These are phyloP conservation scores for Cladosporium sp. DNA, from an alignment of 2,329 filamentous ascomycete genomes.

Conservation along the genomic window DNA sequence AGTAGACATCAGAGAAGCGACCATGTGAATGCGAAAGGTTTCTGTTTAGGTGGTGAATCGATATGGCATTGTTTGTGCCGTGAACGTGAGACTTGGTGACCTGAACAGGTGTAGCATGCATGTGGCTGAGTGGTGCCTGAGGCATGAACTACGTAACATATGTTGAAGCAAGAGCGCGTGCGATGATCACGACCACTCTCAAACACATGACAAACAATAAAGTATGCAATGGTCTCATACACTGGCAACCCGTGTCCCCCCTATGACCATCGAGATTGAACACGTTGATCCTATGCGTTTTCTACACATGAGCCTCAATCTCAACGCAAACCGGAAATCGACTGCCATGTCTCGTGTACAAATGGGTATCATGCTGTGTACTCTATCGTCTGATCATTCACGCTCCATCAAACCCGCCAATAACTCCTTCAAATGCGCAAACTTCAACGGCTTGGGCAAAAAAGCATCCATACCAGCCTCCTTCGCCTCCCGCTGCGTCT, in stretches of 20 bases:
- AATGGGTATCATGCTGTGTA: not conserved
- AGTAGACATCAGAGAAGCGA: not conserved
- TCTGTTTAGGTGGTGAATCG: slow-evolving; percentile 1
- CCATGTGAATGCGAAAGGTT: not conserved
- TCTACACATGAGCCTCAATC: not conserved
- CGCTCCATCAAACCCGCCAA: slow-evolving; percentile 24
- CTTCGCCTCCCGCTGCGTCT: slow-evolving; percentile 32
- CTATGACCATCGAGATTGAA: not conserved
- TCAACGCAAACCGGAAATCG: not conserved
- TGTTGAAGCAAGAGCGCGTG: too few species aligned
- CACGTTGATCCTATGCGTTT: not conserved
- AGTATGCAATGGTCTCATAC: not conserved
- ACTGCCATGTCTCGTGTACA: not conserved
- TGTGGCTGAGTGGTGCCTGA: not conserved
- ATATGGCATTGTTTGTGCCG: not conserved
- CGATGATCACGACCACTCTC: not conserved
- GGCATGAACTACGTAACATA: not conserved
- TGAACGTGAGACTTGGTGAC: not conserved
- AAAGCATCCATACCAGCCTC: slow-evolving; percentile 36
- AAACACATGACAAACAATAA: not conserved
- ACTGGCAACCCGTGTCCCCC: not conserved
- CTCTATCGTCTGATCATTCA: not conserved
- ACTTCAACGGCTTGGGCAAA: slow-evolving; percentile 38
- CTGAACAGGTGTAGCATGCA: too few species aligned
- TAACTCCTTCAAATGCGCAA: slow-evolving; percentile 30